A percentile compares a stretch with the other conserved stretches of the same genome.
These are phyloP conservation scores for Falciphora oryzae DNA, from an alignment of 2,329 filamentous ascomycete species.

Conservation along the genomic window DNA sequence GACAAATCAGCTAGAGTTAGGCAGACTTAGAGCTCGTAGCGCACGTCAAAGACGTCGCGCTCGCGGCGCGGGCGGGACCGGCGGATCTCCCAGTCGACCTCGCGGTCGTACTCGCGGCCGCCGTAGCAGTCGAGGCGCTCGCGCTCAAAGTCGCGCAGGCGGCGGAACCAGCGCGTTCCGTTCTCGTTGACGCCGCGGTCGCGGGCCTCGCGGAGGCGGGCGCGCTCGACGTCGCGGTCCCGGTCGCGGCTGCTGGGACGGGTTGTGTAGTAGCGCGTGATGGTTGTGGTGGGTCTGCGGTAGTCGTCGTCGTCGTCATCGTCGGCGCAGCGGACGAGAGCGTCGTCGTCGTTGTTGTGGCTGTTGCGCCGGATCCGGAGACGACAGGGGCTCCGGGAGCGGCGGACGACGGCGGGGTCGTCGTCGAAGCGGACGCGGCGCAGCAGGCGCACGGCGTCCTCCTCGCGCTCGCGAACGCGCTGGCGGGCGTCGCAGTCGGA, in stretches of 20 bases:
- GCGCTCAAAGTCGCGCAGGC: not conserved
- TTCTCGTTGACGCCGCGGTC: not conserved
- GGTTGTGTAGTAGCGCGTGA: not conserved
- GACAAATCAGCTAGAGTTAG: too few species aligned
- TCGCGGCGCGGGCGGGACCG: not conserved
- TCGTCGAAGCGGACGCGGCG: too few species aligned
- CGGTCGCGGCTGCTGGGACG: not conserved
- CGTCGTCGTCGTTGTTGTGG: not conserved
- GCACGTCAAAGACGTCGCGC: too few species aligned
- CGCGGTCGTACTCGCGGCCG: not conserved
- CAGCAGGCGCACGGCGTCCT: not conserved
- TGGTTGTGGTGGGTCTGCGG: not conserved
- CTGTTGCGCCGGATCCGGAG: not conserved
- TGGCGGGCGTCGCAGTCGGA: not conserved
- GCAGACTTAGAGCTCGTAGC: too few species aligned
- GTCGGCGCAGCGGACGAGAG: not conserved
- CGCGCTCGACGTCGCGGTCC: not conserved
- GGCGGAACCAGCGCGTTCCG: not conserved
- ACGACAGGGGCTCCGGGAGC: not conserved
- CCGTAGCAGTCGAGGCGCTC: not conserved
- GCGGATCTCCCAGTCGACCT: not conserved
- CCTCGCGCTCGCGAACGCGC: too few species aligned
- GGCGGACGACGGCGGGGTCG: too few species aligned
- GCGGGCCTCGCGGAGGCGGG: not conserved
- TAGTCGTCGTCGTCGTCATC: not conserved